Evolutionary conservation across 139 green algal species (phyloP).

Genomic region (Bryopsis sp.): DNA sequence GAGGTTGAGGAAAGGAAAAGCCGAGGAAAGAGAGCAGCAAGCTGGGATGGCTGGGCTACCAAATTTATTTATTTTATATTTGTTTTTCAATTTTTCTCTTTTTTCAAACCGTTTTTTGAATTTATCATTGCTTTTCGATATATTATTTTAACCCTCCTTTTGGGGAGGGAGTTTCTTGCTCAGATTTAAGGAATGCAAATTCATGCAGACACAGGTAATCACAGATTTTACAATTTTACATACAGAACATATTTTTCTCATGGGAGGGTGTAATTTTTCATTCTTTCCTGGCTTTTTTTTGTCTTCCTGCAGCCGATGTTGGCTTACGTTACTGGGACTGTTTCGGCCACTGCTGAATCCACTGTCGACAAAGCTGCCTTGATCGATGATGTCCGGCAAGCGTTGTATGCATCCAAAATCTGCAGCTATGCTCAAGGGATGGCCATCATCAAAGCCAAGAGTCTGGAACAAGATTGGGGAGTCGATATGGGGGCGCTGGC

Average conservation of each 20-base stretch:
- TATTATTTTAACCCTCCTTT: no score
- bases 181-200: background rate
- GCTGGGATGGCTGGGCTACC: background rate
- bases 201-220: background rate
- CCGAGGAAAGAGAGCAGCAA: background rate
- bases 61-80: background rate
- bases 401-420: constrained; percentile 90
- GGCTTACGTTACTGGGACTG: constrained; percentile 18
- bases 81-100: no score
- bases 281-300: background rate
- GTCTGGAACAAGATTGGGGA: constrained; percentile 50
- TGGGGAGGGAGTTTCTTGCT: background rate
- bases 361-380: constrained; percentile 82
- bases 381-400: constrained; percentile 69
- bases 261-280: background rate
- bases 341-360: constrained; percentile 21
- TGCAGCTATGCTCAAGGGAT: constrained; percentile 95
- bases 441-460: constrained; percentile 85
- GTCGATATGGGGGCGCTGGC: constrained; percentile 85
- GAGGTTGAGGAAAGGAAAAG: no score
- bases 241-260: no score
- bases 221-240: background rate
- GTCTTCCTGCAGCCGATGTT: background rate
- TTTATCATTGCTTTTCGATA: background rate
- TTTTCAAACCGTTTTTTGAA: background rate